Base-by-base conservation (phyloP, 306 rosid species). In the Psophocarpus tetragonolobus region DNA sequence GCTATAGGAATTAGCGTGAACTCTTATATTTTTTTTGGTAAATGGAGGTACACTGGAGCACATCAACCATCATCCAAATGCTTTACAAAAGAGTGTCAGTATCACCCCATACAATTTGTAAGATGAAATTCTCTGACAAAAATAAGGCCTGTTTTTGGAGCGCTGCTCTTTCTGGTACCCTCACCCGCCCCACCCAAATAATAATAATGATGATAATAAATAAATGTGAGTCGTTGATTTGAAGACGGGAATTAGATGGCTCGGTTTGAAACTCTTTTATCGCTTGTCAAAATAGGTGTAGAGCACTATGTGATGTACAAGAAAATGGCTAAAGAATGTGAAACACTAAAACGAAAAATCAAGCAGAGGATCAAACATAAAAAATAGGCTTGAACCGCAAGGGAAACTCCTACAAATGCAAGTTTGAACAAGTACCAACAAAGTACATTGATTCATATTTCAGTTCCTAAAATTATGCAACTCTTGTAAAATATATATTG, bases 21-120 rank as follows among this genome's bases (percentile, higher is more conserved):
- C 56, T 53, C 45, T 71, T 42, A n/a, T n/a, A n/a, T 12, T 39
- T 29, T 60, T 45, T 79, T 71, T n/a, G 8, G 73, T 26, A 23
- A 71, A 56, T 9, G 69, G 36, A 41, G 44, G 76, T 72, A 29
- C 58, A 54, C 12, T 29, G 39, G 39, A 29, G 5, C 8, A 15
- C 33, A 57, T 24, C 64, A 57, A 26, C 2, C 21, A 29, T 60
- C 18, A 60, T 60, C 39, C 20, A 58, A 27, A 15, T 60, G 67
- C 67, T 6, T 15, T 15, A 8, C 67, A 60, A 41, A 60, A 60
- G 67, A 29, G 67, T 58, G 65, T 15, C 11, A 6, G 41, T 15
- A 5, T 30, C 21, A 30, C 72, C 41, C 8, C 33, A 32, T 54
- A 64, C 39, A 58, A 76, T 81, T 64, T 78, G 79, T 78, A 78